phyloP scores from a whole-genome alignment of 1,139 yeast genomes.

The Pichia sp. region DNA sequence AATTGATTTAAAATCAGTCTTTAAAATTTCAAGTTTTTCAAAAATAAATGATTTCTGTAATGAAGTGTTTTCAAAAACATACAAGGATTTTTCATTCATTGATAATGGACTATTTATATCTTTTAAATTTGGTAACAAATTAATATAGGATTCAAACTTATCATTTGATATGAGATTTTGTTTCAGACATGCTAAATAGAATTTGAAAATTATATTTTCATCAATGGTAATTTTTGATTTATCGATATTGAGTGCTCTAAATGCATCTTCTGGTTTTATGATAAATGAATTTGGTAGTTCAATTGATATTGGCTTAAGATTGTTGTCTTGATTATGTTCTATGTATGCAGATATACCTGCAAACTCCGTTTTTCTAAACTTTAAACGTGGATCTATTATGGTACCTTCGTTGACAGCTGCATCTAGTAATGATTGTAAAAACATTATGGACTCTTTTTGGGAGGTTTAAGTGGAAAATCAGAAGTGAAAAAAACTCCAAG shows the following conservation, averaged over 20 bases:
- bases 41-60: constrained; percentile 16
- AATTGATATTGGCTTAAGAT: background rate
- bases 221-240: constrained; percentile 2
- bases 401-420: constrained; percentile 18
- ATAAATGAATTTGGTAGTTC: constrained; percentile 19
- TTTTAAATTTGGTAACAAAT: constrained; percentile 46
- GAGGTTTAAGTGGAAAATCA: background rate
- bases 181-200: constrained; percentile 16
- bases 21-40: constrained; percentile 8
- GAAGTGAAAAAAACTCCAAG: background rate
- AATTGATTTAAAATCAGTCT: constrained; percentile 14
- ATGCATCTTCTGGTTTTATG: constrained; percentile 21
- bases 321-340: background rate
- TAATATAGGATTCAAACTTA: constrained; percentile 43
- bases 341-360: constrained; percentile 17
- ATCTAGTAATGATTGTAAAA: constrained; percentile 13
- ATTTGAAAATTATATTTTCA: constrained; percentile 15
- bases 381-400: constrained; percentile 15
- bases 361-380: constrained; percentile 12
- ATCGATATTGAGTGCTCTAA: constrained; percentile 7
- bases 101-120: constrained; percentile 57
- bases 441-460: background rate
- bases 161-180: background rate
- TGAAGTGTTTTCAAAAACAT: constrained; percentile 55
- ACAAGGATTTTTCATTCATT: constrained; percentile 47